phyloP scores from a whole-genome alignment of 2,329 filamentous ascomycete species.

The Ceratocystis alfenasii region DNA sequence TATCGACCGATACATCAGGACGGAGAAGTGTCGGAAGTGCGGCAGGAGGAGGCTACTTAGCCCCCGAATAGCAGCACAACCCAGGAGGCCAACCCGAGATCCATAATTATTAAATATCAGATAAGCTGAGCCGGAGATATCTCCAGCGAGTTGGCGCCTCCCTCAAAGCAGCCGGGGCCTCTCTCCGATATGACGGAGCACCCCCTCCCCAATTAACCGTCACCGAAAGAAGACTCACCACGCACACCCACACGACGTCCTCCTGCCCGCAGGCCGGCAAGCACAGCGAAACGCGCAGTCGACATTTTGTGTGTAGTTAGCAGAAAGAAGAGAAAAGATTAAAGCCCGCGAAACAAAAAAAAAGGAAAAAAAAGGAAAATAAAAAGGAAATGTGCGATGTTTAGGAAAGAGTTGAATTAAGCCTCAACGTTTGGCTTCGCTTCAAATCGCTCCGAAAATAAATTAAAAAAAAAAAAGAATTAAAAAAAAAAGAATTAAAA shows the following conservation, averaged over 20 bases:
- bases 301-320: slow-evolving; percentile 15
- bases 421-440: slow-evolving; percentile 5
- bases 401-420: slow-evolving; percentile 6
- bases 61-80: neutral
- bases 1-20: neutral
- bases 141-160: neutral
- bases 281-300: slow-evolving; percentile 22
- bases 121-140: neutral
- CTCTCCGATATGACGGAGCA: neutral
- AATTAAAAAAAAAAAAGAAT: neutral
- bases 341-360: slow-evolving; percentile 6
- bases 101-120: neutral
- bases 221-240: slow-evolving; percentile 16
- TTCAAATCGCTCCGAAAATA: slow-evolving; percentile 4
- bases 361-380: neutral
- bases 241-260: slow-evolving; percentile 16
- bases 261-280: slow-evolving; percentile 21
- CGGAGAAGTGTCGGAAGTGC: neutral
- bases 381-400: slow-evolving; percentile 2
- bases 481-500: neutral
- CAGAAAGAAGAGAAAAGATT: slow-evolving; percentile 2
- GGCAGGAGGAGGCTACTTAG: neutral
- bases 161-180: neutral
- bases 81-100: neutral
- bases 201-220: neutral